Percentiles rank a stretch among this genome's conserved stretches.
Evolutionary conservation across 495 filamentous ascomycete species (phyloP).

Genomic region (Platismatia glauca): DNA sequence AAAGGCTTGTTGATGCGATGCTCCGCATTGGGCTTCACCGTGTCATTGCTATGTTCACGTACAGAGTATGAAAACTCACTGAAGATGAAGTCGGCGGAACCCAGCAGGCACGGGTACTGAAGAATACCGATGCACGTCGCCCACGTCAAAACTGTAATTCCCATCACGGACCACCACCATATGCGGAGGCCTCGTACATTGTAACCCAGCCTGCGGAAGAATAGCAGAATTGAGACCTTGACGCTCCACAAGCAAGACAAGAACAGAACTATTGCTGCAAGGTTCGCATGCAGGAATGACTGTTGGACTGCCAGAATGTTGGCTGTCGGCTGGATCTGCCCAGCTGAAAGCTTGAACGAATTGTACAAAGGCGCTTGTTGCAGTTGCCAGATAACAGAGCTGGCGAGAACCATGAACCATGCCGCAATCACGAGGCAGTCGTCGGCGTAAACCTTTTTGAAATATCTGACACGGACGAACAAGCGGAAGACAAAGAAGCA

Average conservation of each 20-base stretch:
- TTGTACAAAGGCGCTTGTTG: not conserved
- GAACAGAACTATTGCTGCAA: constrained; percentile 12
- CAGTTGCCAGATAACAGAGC: constrained; percentile 24
- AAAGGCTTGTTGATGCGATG: not conserved
- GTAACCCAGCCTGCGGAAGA: constrained; percentile 24
- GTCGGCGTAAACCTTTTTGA: constrained; percentile 23
- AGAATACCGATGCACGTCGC: constrained; percentile 14
- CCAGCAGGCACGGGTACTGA: not conserved
- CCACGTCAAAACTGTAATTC: constrained; percentile 17
- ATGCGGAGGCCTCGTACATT: constrained; percentile 18
- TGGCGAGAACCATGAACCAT: constrained; percentile 23
- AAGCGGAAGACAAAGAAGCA: constrained; percentile 24
- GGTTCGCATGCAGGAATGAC: not conserved
- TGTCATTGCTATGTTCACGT: not conserved
- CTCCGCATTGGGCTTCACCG: not conserved
- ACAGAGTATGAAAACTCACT: not conserved
- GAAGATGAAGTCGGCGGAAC: not conserved
- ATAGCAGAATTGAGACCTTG: constrained; percentile 22
- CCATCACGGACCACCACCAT: constrained; percentile 23
- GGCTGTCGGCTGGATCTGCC: not conserved
- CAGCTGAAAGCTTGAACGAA: constrained; percentile 1
- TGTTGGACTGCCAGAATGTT: not conserved
- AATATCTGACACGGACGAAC: constrained; percentile 21
- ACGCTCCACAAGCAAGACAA: constrained; percentile 22
- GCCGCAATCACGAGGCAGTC: constrained; percentile 24